These are phyloP conservation scores for Mycena epipterygia DNA, from an alignment of 768 basidiomycete species.

Conservation along the genomic window DNA sequence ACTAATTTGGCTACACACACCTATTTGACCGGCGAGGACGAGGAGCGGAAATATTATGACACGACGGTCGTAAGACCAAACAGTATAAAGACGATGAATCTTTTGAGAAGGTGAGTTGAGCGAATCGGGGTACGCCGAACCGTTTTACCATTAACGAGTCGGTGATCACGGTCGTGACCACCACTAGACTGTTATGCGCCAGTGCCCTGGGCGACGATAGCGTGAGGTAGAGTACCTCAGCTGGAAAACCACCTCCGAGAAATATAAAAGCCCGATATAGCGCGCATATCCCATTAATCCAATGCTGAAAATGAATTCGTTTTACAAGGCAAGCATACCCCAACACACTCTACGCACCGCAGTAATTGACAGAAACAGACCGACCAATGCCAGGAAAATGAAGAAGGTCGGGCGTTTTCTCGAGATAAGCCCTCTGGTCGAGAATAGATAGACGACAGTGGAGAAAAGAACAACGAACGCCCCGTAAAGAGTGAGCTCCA, in stretches of 20 bases:
- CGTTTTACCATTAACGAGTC: constrained; percentile 4
- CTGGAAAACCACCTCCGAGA: not conserved
- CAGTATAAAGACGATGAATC: not conserved
- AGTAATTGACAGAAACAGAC: constrained; percentile 13
- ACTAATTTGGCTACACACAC: not conserved
- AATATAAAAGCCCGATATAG: not conserved
- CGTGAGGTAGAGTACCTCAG: not conserved
- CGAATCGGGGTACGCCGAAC: not conserved
- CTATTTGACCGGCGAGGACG: not conserved
- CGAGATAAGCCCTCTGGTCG: not conserved
- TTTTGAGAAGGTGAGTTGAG: not conserved
- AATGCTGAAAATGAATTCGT: not conserved
- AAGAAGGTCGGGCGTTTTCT: constrained; percentile 12
- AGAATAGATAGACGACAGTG: constrained; percentile 13
- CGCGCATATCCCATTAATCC: not conserved
- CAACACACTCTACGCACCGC: not conserved
- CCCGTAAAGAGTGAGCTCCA: constrained; percentile 20
- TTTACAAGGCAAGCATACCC: not conserved
- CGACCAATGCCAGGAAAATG: constrained; percentile 13
- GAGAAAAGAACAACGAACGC: constrained; percentile 10
- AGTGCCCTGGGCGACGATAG: not conserved
- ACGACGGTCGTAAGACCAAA: not conserved
- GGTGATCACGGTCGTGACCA: not conserved
- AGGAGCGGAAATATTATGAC: not conserved
- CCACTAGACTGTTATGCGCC: not conserved